Percentiles rank a stretch among this genome's conserved stretches.
Evolutionary conservation across 228 moss, liverwort and hornwort genomes (phyloP).

Genomic region (Sphagnum magellanicum): DNA sequence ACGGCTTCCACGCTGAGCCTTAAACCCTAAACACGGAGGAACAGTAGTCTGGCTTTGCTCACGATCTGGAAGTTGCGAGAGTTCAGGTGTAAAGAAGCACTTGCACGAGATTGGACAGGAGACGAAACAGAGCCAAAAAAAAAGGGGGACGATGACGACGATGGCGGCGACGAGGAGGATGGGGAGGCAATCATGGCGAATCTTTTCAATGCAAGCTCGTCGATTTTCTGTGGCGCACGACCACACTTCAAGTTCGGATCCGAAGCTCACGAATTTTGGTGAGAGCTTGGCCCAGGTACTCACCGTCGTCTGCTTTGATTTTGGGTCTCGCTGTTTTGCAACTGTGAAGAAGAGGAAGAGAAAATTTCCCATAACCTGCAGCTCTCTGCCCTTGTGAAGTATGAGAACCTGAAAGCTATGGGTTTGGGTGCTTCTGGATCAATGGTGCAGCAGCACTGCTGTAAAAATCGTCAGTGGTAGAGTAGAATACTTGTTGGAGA

Average conservation of each 20-base stretch:
- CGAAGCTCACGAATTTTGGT: conserved; percentile 48
- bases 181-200: conserved; percentile 19
- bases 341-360: neutral
- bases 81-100: too few species aligned
- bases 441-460: neutral
- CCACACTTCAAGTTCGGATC: conserved; percentile 19
- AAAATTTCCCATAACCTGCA: neutral
- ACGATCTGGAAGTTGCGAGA: too few species aligned
- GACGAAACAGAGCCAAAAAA: neutral
- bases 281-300: conserved; percentile 1
- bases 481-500: neutral
- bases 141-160: conserved; percentile 29
- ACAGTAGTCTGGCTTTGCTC: too few species aligned
- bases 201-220: conserved; percentile 3
- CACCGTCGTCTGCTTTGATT: neutral
- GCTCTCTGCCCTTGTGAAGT: neutral
- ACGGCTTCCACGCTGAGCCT: too few species aligned
- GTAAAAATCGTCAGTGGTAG: neutral
- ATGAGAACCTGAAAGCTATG: neutral
- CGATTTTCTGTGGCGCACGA: conserved; percentile 12
- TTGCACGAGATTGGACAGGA: neutral
- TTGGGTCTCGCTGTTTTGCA: neutral
- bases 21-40: too few species aligned
- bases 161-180: conserved; percentile 15
- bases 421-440: neutral